phyloP scores from a whole-genome alignment of 2,329 filamentous ascomycete genomes.

The Podosphaera xanthii region DNA sequence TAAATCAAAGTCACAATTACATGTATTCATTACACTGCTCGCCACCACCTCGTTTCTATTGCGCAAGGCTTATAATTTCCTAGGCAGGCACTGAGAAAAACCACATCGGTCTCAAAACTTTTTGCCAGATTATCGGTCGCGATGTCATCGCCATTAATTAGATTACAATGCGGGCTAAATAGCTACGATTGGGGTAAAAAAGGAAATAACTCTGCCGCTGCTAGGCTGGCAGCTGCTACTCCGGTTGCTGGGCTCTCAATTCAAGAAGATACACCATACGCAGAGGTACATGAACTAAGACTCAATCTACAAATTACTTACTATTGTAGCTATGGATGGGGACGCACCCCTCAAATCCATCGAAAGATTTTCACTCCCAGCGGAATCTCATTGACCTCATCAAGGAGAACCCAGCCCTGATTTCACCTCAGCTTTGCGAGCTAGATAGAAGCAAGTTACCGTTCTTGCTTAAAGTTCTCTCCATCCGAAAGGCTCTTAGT shows the following conservation, averaged over 20 bases:
- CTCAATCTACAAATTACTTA: constrained; percentile 4
- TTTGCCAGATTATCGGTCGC: constrained; percentile 1
- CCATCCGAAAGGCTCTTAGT: constrained; percentile 83
- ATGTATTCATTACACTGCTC: background rate
- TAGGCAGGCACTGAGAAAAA: background rate
- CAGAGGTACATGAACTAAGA: constrained; percentile 37
- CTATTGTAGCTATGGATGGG: constrained; percentile 80
- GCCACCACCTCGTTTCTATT: background rate
- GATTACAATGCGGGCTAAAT: constrained; percentile 80
- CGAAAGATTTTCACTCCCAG: constrained; percentile 66
- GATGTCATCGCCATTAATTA: constrained; percentile 49
- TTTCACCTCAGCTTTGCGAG: constrained; percentile 49
- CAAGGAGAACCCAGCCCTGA: constrained; percentile 61
- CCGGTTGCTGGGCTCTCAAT: constrained; percentile 52
- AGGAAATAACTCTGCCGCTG: constrained; percentile 67
- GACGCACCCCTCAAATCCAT: constrained; percentile 87
- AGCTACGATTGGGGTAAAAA: constrained; percentile 99
- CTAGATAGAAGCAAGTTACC: constrained; percentile 67
- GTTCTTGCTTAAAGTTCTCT: constrained; percentile 95
- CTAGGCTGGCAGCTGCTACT: constrained; percentile 72
- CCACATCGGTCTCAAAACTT: background rate
- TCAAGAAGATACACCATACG: constrained; percentile 74
- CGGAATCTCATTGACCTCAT: constrained; percentile 73
- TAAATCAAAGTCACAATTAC: too few species aligned
- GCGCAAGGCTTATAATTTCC: background rate